Conservation (phyloP, 106 monocot genomes). For the Phalaenopsis aphrodite region DNA sequence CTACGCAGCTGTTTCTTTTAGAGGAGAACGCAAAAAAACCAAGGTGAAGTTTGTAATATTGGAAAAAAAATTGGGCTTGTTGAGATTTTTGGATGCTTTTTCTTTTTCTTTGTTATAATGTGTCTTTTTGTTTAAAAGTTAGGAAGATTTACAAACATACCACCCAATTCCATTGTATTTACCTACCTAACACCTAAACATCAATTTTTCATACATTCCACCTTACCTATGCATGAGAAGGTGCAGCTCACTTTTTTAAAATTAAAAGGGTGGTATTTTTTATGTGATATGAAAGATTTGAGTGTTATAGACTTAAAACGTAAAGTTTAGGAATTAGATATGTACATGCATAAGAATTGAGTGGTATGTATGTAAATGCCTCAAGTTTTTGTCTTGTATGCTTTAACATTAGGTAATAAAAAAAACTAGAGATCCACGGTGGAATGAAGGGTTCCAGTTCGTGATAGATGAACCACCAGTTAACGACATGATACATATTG, state of each 20-base stretch:
- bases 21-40: constrained; percentile 65
- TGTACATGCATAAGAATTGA: too few species aligned
- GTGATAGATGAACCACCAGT: constrained; percentile 59
- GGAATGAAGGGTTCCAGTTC: constrained; percentile 82
- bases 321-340: too few species aligned
- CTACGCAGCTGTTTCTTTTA: constrained; percentile 53
- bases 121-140: neutral
- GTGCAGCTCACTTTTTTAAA: too few species aligned
- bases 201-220: too few species aligned
- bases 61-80: neutral
- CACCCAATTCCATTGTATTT: neutral
- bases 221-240: too few species aligned
- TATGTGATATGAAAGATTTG: too few species aligned
- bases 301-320: too few species aligned
- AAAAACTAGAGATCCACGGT: constrained; percentile 68
- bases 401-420: constrained; percentile 32
- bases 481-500: constrained; percentile 67
- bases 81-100: too few species aligned
- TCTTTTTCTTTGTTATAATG: too few species aligned
- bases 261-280: too few species aligned
- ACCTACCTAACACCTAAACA: too few species aligned
- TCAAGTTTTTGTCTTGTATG: neutral
- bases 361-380: too few species aligned
- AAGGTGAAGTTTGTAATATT: constrained; percentile 31
- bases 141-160: neutral